These are phyloP conservation scores for Globisporangium parvum DNA, from an alignment of 352 stramenopile genomes.

Conservation along the genomic window DNA sequence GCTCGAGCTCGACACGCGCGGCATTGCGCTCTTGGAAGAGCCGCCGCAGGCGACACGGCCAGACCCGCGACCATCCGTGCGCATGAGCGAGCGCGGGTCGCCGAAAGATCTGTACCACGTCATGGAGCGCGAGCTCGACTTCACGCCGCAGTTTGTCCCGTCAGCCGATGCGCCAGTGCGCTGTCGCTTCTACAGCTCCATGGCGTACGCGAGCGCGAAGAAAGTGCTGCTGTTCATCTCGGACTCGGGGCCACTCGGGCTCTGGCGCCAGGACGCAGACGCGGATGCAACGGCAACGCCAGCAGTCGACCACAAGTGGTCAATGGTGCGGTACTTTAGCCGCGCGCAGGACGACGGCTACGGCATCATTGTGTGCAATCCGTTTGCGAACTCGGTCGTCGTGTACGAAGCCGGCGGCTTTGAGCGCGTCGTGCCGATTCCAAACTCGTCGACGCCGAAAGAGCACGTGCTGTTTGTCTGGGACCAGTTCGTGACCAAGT, in stretches of 20 bases:
- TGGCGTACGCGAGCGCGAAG: constrained; percentile 83
- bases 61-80: constrained; percentile 23
- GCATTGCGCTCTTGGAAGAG: constrained; percentile 73
- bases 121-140: constrained; percentile 82
- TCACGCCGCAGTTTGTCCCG: constrained; percentile 79
- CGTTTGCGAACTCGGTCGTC: constrained; percentile 82
- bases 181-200: constrained; percentile 84
- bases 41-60: constrained; percentile 22
- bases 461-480: constrained; percentile 88
- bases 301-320: constrained; percentile 82
- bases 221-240: constrained; percentile 85
- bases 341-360: constrained; percentile 84
- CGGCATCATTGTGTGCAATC: constrained; percentile 83
- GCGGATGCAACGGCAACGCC: constrained; percentile 22
- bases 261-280: constrained; percentile 78
- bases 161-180: constrained; percentile 82
- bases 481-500: constrained; percentile 77
- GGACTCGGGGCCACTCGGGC: constrained; percentile 75
- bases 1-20: constrained; percentile 70
- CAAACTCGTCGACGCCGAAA: constrained; percentile 75
- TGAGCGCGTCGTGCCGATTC: constrained; percentile 80
- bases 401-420: constrained; percentile 86
- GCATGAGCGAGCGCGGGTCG: constrained; percentile 39
- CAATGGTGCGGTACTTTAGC: constrained; percentile 81
- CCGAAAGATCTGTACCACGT: constrained; percentile 85